These are phyloP conservation scores for Globisporangium irregulare DNA, from an alignment of 352 stramenopile genomes.

Conservation along the genomic window DNA sequence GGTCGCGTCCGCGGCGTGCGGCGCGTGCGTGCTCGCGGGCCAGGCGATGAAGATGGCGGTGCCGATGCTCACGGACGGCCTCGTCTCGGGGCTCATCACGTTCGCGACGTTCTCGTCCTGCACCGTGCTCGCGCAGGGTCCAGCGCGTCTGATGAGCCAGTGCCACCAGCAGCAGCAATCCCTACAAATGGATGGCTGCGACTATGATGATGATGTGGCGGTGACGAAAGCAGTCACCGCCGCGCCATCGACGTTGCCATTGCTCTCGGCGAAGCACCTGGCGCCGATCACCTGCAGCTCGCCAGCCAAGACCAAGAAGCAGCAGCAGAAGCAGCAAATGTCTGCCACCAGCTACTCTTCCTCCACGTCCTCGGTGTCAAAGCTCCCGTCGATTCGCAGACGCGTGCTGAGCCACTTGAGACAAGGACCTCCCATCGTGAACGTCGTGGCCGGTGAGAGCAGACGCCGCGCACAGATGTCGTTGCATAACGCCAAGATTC, in stretches of 20 bases:
- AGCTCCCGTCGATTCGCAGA: constrained; percentile 31
- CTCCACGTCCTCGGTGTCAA: constrained; percentile 1
- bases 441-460: constrained; percentile 49
- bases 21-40: constrained; percentile 11
- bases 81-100: constrained; percentile 40
- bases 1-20: constrained; percentile 16
- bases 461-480: constrained; percentile 53
- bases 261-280: constrained; percentile 19
- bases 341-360: background rate
- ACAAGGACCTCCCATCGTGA: constrained; percentile 39
- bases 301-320: constrained; percentile 3
- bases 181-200: background rate
- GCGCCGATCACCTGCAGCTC: constrained; percentile 17
- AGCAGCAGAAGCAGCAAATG: background rate
- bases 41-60: constrained; percentile 19
- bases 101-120: constrained; percentile 52
- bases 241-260: constrained; percentile 27
- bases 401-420: constrained; percentile 45
- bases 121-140: constrained; percentile 31
- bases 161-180: background rate
- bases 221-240: constrained; percentile 9
- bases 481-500: constrained; percentile 53
- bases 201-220: background rate
- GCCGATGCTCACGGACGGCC: constrained; percentile 30
- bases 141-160: constrained; percentile 16